Evolutionary conservation across 768 basidiomycete genomes (phyloP).

Genomic region (Crassisporium funariophilum): DNA sequence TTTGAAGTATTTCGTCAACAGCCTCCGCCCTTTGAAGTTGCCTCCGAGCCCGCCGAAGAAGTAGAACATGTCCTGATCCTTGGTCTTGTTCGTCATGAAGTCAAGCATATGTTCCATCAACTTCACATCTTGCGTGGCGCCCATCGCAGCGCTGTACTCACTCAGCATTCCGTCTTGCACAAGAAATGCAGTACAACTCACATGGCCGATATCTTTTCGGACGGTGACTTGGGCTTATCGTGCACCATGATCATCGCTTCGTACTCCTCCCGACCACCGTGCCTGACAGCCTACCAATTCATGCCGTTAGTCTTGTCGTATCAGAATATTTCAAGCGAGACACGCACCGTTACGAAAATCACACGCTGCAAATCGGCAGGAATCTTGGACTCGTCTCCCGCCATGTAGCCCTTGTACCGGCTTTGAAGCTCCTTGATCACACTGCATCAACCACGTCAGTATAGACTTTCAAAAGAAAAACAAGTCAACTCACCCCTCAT

Average conservation of each 20-base stretch:
- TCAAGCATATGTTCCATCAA: slow-evolving; percentile 65
- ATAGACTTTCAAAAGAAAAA: neutral
- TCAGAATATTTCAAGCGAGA: neutral
- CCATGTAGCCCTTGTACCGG: slow-evolving; percentile 72
- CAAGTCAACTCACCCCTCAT: slow-evolving; percentile 26
- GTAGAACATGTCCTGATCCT: slow-evolving; percentile 64
- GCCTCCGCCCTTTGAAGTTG: slow-evolving; percentile 59
- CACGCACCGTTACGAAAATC: slow-evolving; percentile 53
- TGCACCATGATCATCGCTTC: slow-evolving; percentile 70
- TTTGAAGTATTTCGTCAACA: slow-evolving; percentile 63
- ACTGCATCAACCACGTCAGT: slow-evolving; percentile 37
- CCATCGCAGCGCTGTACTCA: slow-evolving; percentile 60
- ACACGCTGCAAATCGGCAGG: slow-evolving; percentile 74
- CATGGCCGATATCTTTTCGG: slow-evolving; percentile 72
- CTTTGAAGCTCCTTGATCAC: slow-evolving; percentile 71
- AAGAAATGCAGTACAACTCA: slow-evolving; percentile 30
- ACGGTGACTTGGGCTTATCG: slow-evolving; percentile 73
- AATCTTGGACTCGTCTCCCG: slow-evolving; percentile 75
- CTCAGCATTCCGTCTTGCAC: neutral
- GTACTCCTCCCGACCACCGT: slow-evolving; percentile 77
- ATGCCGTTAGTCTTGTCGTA: neutral
- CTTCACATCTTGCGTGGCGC: slow-evolving; percentile 53
- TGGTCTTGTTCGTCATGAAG: slow-evolving; percentile 54
- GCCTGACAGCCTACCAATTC: slow-evolving; percentile 59
- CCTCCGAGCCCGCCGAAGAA: slow-evolving; percentile 60